phyloP scores from a whole-genome alignment of 495 filamentous ascomycete genomes.

The Penicillium waksmanii region DNA sequence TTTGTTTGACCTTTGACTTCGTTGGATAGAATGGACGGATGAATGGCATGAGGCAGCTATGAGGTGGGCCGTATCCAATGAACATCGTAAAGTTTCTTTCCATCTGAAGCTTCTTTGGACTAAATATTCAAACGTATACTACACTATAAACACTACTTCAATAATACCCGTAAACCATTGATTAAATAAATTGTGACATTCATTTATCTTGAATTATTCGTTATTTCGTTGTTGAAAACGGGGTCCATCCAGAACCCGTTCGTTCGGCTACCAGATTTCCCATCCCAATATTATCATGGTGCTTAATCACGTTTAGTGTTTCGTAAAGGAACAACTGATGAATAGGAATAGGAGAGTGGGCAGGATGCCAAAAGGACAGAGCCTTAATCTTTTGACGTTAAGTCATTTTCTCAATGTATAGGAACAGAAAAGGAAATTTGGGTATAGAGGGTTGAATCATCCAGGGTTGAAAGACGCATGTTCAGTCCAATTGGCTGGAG shows the following conservation, averaged over 20 bases:
- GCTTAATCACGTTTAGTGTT: neutral
- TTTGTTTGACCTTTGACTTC: neutral
- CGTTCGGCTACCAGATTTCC: neutral
- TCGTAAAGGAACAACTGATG: slow-evolving; percentile 1
- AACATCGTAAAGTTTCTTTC: too few relatives aligned
- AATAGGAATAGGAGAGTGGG: neutral
- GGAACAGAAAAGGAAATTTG: slow-evolving; percentile 27
- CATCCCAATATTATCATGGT: neutral
- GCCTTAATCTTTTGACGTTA: slow-evolving; percentile 39
- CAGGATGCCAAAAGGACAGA: neutral
- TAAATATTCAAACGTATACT: neutral
- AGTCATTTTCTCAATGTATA: slow-evolving; percentile 27
- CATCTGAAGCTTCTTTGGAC: too few relatives aligned
- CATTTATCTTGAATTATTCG: slow-evolving; percentile 12
- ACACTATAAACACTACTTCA: neutral
- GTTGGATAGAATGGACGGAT: neutral
- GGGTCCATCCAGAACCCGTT: slow-evolving; percentile 22
- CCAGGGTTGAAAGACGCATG: slow-evolving; percentile 32
- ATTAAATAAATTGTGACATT: neutral
- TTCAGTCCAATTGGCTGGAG: slow-evolving; percentile 17
- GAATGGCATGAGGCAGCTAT: neutral
- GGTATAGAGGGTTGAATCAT: slow-evolving; percentile 58
- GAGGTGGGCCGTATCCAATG: too few relatives aligned
- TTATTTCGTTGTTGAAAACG: slow-evolving; percentile 52
- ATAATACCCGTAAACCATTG: neutral